Evolutionary conservation across 768 basidiomycete genomes (phyloP), one percentile per base, ranked within the genome.

Genomic region (Sporobolomyces pararoseus): DNA sequence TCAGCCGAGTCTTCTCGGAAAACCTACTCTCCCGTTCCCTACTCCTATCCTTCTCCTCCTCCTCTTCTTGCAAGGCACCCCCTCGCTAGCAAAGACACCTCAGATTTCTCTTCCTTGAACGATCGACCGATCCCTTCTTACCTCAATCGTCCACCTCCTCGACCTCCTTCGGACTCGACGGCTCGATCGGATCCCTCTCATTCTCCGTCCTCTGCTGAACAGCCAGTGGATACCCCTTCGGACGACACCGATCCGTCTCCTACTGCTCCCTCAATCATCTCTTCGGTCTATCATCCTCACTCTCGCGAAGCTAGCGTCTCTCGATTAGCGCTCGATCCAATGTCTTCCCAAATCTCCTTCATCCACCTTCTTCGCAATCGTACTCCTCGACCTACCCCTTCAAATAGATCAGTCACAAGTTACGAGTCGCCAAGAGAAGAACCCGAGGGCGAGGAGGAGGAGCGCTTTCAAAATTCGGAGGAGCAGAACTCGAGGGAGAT

Each of bases 331-430:
- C 23, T 50, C 49, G 49, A 50, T 50, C 49, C 49, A 21, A 50
- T 50, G 49, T 50, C 49, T 10, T 50, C 49, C 9, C 49, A 50
- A 27, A 23, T 50, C 49, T 50, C 49, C 49, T 50, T 50, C 49
- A 9, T 10, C 19, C 49, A 50, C 7, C 49, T 50, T 27, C 19
- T 50, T 42, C 10, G 39, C 9, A 17, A 42, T 17, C 9, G 17
- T 10, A 17, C 9, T 17, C 10, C 17, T 17, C 9, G 39, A 42
- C 39, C 39, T 9, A 42, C 39, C n/a, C n/a, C n/a, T n/a, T n/a
- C n/a, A n/a, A n/a, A n/a, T n/a, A n/a, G n/a, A n/a, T n/a, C n/a
- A n/a, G n/a, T n/a, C n/a, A n/a, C n/a, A n/a, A n/a, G n/a, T n/a
- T n/a, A n/a, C n/a, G n/a, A n/a, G n/a, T n/a, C n/a, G n/a, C n/a